These are phyloP conservation scores for Paramecium bursaria DNA, from an alignment of 73 alveolate species.

Conservation along the genomic window DNA sequence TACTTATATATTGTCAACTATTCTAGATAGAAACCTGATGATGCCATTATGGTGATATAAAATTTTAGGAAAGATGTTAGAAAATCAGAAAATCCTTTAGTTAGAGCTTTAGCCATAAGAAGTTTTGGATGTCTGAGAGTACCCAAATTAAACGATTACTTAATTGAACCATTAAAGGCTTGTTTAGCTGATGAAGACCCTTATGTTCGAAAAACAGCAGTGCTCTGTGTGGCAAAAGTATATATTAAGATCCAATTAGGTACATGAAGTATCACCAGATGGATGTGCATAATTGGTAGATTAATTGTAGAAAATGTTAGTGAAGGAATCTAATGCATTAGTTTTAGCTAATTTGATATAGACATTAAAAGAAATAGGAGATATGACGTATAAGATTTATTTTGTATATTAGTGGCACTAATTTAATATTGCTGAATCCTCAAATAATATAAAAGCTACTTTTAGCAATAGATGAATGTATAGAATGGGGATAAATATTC, in stretches of 20 bases:
- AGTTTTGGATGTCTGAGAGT: conserved; percentile 68
- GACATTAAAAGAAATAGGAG: conserved; percentile 8
- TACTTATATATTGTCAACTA: conserved; percentile 63
- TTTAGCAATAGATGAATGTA: conserved; percentile 79
- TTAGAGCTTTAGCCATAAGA: conserved; percentile 67
- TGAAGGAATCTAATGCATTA: conserved; percentile 40
- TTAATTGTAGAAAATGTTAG: not conserved
- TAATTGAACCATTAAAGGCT: conserved; percentile 74
- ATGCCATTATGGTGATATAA: conserved; percentile 67
- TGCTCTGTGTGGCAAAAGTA: conserved; percentile 82
- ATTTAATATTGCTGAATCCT: conserved; percentile 71
- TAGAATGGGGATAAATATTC: conserved; percentile 95
- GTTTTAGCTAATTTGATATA: conserved; percentile 37
- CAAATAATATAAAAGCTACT: conserved; percentile 74
- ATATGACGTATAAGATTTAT: no score
- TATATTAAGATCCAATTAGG: conserved; percentile 73
- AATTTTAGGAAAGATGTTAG: conserved; percentile 63
- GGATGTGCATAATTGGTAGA: no score
- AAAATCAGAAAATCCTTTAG: conserved; percentile 61
- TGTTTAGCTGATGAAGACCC: conserved; percentile 85
- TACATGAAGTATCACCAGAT: conserved; percentile 72
- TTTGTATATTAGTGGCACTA: conserved; percentile 72
- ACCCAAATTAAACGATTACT: conserved; percentile 60
- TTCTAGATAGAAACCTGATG: conserved; percentile 67
- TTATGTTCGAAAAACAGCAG: conserved; percentile 86